These are phyloP conservation scores for Cyberlindnera galapagoensis DNA, from an alignment of 805 yeast genomes.

Conservation along the genomic window DNA sequence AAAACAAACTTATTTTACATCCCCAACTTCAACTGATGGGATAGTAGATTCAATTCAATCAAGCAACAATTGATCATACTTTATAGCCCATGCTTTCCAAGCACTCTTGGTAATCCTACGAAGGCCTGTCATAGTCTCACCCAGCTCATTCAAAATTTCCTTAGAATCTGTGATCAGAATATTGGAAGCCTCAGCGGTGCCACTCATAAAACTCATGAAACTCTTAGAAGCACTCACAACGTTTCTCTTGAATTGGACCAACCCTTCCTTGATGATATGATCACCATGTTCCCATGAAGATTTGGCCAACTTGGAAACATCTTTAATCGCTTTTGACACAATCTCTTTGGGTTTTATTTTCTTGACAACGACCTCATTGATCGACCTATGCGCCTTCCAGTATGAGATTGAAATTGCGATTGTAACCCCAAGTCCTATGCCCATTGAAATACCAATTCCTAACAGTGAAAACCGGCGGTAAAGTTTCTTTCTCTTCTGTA, in stretches of 20 bases:
- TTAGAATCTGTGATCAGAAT: too few species aligned
- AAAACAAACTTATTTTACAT: too few species aligned
- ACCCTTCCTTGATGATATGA: constrained; percentile 1
- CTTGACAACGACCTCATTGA: too few species aligned
- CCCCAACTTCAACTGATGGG: too few species aligned
- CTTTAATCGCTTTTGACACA: neutral
- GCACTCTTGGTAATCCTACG: too few species aligned
- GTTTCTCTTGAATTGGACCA: constrained; percentile 7
- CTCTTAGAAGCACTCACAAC: constrained; percentile 6
- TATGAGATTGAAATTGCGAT: constrained; percentile 14
- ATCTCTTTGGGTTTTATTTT: neutral
- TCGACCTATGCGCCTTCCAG: constrained; percentile 2
- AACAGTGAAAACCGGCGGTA: constrained; percentile 10
- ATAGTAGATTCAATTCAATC: too few species aligned
- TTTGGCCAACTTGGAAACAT: constrained; percentile 1
- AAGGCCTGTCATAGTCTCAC: too few species aligned
- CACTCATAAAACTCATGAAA: constrained; percentile 7
- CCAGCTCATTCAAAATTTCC: too few species aligned
- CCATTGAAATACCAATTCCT: constrained; percentile 17
- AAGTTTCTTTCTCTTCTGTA: constrained; percentile 5
- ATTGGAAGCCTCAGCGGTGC: too few species aligned
- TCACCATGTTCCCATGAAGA: neutral
- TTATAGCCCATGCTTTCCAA: too few species aligned
- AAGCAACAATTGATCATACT: too few species aligned
- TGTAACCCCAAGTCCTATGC: constrained; percentile 22